Conservation (phyloP, 2,329 filamentous ascomycete species). For the Periglandula ipomoeae region DNA sequence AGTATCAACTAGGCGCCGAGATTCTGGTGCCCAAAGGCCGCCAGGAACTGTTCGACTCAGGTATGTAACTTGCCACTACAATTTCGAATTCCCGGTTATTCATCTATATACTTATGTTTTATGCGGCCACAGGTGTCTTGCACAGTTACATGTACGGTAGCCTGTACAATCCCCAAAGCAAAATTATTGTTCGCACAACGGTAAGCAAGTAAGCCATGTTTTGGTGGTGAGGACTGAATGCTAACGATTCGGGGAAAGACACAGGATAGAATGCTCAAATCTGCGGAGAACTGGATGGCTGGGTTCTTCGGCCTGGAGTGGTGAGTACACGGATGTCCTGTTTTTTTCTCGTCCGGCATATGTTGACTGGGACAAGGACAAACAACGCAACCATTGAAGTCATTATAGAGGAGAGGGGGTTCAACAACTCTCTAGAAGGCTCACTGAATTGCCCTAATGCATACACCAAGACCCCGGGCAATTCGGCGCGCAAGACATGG, state of each 20-base stretch:
- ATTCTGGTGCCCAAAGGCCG: slow-evolving; percentile 66
- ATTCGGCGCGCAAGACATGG: slow-evolving; percentile 50
- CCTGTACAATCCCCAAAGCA: slow-evolving; percentile 62
- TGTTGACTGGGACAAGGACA: slow-evolving; percentile 31
- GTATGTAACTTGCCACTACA: slow-evolving; percentile 13
- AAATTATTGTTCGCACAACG: slow-evolving; percentile 65
- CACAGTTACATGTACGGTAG: slow-evolving; percentile 66
- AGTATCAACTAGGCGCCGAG: slow-evolving; percentile 58
- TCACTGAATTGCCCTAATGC: slow-evolving; percentile 58
- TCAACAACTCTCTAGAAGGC: slow-evolving; percentile 64
- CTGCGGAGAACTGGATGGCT: slow-evolving; percentile 67
- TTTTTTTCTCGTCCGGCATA: not conserved
- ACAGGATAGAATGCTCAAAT: slow-evolving; percentile 69
- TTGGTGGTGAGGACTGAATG: too few relatives aligned
- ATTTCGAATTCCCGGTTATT: too few relatives aligned
- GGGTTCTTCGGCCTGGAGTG: slow-evolving; percentile 72
- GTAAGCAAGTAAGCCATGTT: slow-evolving; percentile 23
- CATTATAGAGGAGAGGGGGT: slow-evolving; percentile 53
- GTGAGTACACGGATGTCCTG: slow-evolving; percentile 17
- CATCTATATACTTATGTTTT: not conserved
- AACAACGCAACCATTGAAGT: slow-evolving; percentile 64
- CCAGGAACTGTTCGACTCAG: slow-evolving; percentile 62
- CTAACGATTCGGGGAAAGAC: too few relatives aligned
- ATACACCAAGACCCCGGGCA: slow-evolving; percentile 39
- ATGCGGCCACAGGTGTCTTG: slow-evolving; percentile 40